phyloP scores from a whole-genome alignment of 192 early-diverging fungal genomes.

The Backusella parvicylindrica region DNA sequence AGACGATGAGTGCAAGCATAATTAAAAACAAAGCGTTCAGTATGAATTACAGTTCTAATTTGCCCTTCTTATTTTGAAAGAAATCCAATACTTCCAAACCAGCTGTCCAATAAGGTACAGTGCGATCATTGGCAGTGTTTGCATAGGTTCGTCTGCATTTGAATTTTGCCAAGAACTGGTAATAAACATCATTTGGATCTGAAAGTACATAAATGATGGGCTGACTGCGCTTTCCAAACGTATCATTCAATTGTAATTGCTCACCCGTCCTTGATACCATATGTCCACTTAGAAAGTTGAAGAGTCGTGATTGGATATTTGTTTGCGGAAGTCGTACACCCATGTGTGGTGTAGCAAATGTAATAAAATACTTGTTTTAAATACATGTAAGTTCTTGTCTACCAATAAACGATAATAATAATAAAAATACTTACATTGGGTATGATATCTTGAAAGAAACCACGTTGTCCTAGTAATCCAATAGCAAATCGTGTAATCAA shows the following conservation, averaged over 20 bases:
- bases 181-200: conserved; percentile 27
- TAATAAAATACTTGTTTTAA: conserved; percentile 38
- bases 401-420: no score
- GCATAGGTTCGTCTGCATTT: conserved; percentile 44
- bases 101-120: conserved; percentile 62
- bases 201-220: conserved; percentile 42
- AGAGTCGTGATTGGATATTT: conserved; percentile 23
- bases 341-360: conserved; percentile 60
- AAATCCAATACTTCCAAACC: conserved; percentile 45
- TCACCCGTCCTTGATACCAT: conserved; percentile 53
- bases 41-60: conserved; percentile 43
- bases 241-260: conserved; percentile 42
- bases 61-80: conserved; percentile 30
- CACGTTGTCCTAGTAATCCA: conserved; percentile 42
- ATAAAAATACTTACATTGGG: conserved; percentile 36
- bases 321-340: conserved; percentile 36
- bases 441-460: conserved; percentile 47
- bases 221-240: conserved; percentile 17
- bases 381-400: no score
- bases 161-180: conserved; percentile 39
- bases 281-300: conserved; percentile 39
- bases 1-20: no score
- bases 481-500: conserved; percentile 51
- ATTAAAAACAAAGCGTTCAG: background rate
- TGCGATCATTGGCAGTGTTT: conserved; percentile 48